A percentile compares a stretch with the other conserved stretches of the same genome.
phyloP scores from a whole-genome alignment of 2,329 filamentous ascomycete genomes.

The Biscogniauxia mediterranea region DNA sequence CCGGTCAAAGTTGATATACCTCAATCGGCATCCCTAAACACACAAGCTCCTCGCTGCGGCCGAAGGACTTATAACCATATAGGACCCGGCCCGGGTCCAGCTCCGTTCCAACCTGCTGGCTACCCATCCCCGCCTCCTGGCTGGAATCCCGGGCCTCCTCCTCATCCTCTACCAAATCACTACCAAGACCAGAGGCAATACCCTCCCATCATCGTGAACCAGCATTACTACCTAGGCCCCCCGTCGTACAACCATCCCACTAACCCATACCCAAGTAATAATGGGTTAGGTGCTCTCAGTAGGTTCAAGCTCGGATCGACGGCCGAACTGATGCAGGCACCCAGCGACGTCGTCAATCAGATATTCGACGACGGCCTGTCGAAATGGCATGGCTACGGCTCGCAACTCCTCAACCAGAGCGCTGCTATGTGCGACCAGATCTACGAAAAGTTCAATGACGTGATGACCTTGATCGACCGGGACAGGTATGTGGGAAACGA shows the following conservation, averaged over 20 bases:
- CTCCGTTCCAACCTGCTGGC: constrained; percentile 3
- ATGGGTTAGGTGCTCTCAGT: constrained; percentile 25
- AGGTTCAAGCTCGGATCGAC: constrained; percentile 41
- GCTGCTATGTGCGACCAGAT: constrained; percentile 58
- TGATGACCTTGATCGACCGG: constrained; percentile 71
- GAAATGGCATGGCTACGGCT: constrained; percentile 41
- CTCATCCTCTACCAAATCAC: constrained; percentile 17
- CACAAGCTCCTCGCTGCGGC: neutral
- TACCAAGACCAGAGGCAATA: constrained; percentile 30
- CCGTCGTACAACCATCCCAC: constrained; percentile 18
- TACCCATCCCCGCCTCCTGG: constrained; percentile 16
- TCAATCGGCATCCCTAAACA: neutral
- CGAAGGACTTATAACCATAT: neutral
- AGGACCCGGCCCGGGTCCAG: neutral
- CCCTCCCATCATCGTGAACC: constrained; percentile 49
- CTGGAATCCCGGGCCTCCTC: constrained; percentile 20
- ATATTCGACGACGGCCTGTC: constrained; percentile 44
- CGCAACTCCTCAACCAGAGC: constrained; percentile 45
- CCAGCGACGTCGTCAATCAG: constrained; percentile 35
- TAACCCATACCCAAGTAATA: constrained; percentile 18
- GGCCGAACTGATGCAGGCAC: constrained; percentile 42
- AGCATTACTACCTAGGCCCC: constrained; percentile 47
- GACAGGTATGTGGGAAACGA: constrained; percentile 55
- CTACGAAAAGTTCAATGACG: constrained; percentile 59
- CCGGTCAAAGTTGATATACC: neutral